These are phyloP conservation scores for Warburgia ugandensis DNA, from an alignment of 164 flowering plant species.

Conservation along the genomic window DNA sequence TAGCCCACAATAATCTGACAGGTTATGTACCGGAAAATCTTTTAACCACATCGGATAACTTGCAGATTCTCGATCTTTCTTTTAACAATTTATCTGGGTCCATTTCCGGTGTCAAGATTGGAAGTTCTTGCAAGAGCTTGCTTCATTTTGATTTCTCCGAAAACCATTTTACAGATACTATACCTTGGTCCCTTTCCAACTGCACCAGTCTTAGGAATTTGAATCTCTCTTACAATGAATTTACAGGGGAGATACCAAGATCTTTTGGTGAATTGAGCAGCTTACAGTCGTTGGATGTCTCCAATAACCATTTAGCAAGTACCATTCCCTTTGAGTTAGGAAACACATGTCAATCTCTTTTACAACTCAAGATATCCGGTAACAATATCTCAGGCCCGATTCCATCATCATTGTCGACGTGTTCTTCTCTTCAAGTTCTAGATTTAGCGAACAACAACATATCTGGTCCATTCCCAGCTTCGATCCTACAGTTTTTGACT, in stretches of 20 bases:
- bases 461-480: conserved; percentile 59
- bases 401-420: conserved; percentile 47
- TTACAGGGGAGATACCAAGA: conserved; percentile 49
- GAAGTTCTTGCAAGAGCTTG: conserved; percentile 42
- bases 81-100: conserved; percentile 65
- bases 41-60: conserved; percentile 28
- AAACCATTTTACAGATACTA: conserved; percentile 38
- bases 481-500: conserved; percentile 34
- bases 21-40: conserved; percentile 47
- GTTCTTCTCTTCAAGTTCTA: conserved; percentile 51
- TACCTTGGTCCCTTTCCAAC: conserved; percentile 48
- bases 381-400: conserved; percentile 67
- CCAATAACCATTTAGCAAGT: conserved; percentile 57
- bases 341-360: conserved; percentile 47
- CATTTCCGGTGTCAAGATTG: conserved; percentile 30
- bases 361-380: conserved; percentile 37
- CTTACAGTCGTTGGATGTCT: conserved; percentile 57
- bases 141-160: conserved; percentile 49
- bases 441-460: conserved; percentile 69
- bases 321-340: conserved; percentile 57
- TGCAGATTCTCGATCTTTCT: conserved; percentile 69
- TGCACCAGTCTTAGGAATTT: conserved; percentile 49
- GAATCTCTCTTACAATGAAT: conserved; percentile 37
- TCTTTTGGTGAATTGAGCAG: conserved; percentile 34
- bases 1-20: conserved; percentile 55